A percentile compares a stretch with the other conserved stretches of the same genome.
Evolutionary conservation across 2,329 filamentous ascomycete genomes (phyloP).

Genomic region (Pseudocercospora musae): DNA sequence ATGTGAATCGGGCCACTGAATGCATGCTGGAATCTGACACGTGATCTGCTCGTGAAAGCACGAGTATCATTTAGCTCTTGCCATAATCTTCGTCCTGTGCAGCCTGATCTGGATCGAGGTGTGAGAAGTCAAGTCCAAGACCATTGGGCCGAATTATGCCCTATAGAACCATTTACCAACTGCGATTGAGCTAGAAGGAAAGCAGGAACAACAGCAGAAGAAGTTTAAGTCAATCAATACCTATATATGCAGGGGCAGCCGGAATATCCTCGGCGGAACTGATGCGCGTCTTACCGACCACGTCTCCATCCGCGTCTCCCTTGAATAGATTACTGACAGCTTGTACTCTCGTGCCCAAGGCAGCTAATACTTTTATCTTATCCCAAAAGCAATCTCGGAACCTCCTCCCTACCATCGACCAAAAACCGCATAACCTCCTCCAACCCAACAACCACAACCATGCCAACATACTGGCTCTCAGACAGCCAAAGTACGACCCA

Average conservation of each 20-base stretch:
- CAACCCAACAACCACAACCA: slow-evolving; percentile 32
- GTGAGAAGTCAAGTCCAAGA: too few relatives aligned
- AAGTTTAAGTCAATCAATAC: too few relatives aligned
- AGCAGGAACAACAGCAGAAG: too few relatives aligned
- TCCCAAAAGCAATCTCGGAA: too few relatives aligned
- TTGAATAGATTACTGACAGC: background rate
- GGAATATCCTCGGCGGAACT: background rate
- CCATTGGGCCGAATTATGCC: too few relatives aligned
- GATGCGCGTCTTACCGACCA: background rate
- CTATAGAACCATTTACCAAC: too few relatives aligned
- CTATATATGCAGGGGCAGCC: background rate
- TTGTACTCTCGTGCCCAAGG: background rate
- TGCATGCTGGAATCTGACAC: background rate
- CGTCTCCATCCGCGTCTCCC: background rate
- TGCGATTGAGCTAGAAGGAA: too few relatives aligned
- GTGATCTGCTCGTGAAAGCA: too few relatives aligned
- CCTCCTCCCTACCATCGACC: too few relatives aligned
- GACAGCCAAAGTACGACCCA: slow-evolving; percentile 80
- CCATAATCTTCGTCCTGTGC: too few relatives aligned
- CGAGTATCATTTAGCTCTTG: too few relatives aligned
- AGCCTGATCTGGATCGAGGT: too few relatives aligned
- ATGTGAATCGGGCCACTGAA: background rate
- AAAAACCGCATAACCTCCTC: background rate
- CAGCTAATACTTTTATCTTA: background rate
- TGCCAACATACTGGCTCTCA: slow-evolving; percentile 94